phyloP scores from a whole-genome alignment of 306 rosid species.

The Alnus glutinosa region DNA sequence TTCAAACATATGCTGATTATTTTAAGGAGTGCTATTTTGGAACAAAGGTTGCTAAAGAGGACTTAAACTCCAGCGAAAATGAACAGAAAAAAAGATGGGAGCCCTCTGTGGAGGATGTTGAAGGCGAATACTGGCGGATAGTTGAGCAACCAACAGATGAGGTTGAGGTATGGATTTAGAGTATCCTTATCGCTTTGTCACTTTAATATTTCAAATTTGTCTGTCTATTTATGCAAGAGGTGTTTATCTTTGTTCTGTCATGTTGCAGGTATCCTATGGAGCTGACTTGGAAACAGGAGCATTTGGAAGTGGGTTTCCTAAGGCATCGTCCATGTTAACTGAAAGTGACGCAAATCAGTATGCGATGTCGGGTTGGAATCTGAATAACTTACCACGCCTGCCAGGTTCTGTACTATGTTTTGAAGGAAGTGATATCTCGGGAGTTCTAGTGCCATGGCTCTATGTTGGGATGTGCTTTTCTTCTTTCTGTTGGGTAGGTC shows the following conservation, averaged over 20 bases:
- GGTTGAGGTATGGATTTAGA: conserved; percentile 68
- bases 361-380: conserved; percentile 86
- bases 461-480: conserved; percentile 99
- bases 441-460: conserved; percentile 98
- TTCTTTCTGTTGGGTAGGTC: conserved; percentile 98
- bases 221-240: conserved; percentile 17
- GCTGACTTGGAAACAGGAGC: conserved; percentile 91
- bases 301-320: conserved; percentile 93
- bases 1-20: conserved; percentile 56
- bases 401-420: conserved; percentile 83
- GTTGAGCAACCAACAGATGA: conserved; percentile 84
- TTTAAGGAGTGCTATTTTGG: conserved; percentile 80
- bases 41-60: conserved; percentile 41
- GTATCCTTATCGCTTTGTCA: conserved; percentile 5
- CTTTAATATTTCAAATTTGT: conserved; percentile 1
- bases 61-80: conserved; percentile 29
- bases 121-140: conserved; percentile 99
- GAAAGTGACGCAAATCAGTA: conserved; percentile 48
- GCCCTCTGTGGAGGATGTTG: conserved; percentile 77
- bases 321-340: conserved; percentile 47
- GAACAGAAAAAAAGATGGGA: conserved; percentile 38
- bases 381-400: conserved; percentile 81
- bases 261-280: conserved; percentile 81
- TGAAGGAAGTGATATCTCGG: conserved; percentile 92
- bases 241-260: conserved; percentile 23